These are phyloP conservation scores for Plenodomus biglobosus DNA, from an alignment of 2,329 filamentous ascomycete genomes.

Conservation along the genomic window DNA sequence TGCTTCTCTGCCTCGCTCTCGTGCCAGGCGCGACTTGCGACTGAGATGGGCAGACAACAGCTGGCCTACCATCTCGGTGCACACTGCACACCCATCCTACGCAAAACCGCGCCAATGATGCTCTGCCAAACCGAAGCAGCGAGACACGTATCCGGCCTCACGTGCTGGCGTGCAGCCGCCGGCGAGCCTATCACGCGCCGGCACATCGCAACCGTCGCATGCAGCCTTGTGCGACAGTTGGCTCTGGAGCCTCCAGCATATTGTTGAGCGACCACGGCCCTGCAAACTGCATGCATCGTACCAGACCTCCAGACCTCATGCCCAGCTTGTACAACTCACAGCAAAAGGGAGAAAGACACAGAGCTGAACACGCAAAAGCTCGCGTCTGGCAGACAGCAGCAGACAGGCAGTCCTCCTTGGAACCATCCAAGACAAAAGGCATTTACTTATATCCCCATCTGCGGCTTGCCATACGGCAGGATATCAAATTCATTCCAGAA, in stretches of 20 bases:
- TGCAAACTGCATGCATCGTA: too few species aligned
- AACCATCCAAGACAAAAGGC: background rate
- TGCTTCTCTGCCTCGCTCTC: too few species aligned
- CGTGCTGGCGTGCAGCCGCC: constrained; percentile 6
- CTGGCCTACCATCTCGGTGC: too few species aligned
- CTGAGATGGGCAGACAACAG: too few species aligned
- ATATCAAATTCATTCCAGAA: constrained; percentile 11
- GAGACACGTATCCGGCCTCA: constrained; percentile 13
- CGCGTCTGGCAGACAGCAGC: background rate
- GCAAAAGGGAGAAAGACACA: background rate
- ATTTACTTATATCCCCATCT: too few species aligned
- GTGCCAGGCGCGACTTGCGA: too few species aligned
- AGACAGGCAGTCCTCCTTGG: too few species aligned
- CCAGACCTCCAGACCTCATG: background rate
- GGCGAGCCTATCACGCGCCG: constrained; percentile 16
- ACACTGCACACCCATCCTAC: background rate
- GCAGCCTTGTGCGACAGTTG: constrained; percentile 6
- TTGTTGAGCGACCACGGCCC: background rate
- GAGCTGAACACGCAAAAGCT: too few species aligned
- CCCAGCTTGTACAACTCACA: background rate
- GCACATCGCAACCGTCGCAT: constrained; percentile 15
- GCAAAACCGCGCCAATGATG: too few species aligned
- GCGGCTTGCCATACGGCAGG: constrained; percentile 5
- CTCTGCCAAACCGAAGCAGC: constrained; percentile 4
- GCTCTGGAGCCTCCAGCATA: background rate